Evolutionary conservation across 441 rosid species (phyloP).

Genomic region (Bruguiera hainesii): DNA sequence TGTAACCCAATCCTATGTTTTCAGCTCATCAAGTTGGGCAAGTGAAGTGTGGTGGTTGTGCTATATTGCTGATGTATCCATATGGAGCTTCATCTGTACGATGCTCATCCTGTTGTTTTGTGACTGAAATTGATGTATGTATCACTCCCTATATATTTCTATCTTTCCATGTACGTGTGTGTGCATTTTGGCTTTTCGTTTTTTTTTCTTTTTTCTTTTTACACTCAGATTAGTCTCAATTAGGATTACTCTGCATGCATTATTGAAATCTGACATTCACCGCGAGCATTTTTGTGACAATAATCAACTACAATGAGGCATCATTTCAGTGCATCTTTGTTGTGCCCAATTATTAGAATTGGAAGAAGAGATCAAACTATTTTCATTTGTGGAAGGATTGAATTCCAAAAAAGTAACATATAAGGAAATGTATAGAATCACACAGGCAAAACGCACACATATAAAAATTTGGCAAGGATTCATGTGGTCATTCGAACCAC

Average conservation of each 20-base stretch:
- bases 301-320: not conserved
- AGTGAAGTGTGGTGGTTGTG: slow-evolving; percentile 58
- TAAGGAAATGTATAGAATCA: too few relatives aligned
- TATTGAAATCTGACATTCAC: not conserved
- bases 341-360: too few relatives aligned
- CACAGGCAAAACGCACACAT: too few relatives aligned
- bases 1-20: slow-evolving; percentile 12
- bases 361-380: too few relatives aligned
- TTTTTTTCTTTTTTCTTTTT: not conserved
- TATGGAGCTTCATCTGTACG: slow-evolving; percentile 74
- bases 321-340: not conserved
- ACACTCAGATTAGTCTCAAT: not conserved
- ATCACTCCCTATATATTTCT: not conserved
- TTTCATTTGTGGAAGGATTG: too few relatives aligned
- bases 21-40: slow-evolving; percentile 77
- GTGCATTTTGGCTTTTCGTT: not conserved
- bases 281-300: not conserved
- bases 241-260: not conserved
- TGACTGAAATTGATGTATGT: slow-evolving; percentile 72
- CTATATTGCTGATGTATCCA: slow-evolving; percentile 66
- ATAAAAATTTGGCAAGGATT: too few relatives aligned
- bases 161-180: not conserved
- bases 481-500: too few relatives aligned
- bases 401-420: too few relatives aligned
- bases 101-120: slow-evolving; percentile 66